Evolutionary conservation across 2,329 filamentous ascomycete genomes (phyloP), one percentile per base, ranked within the genome.

Genomic region (Camillea tinctor): DNA sequence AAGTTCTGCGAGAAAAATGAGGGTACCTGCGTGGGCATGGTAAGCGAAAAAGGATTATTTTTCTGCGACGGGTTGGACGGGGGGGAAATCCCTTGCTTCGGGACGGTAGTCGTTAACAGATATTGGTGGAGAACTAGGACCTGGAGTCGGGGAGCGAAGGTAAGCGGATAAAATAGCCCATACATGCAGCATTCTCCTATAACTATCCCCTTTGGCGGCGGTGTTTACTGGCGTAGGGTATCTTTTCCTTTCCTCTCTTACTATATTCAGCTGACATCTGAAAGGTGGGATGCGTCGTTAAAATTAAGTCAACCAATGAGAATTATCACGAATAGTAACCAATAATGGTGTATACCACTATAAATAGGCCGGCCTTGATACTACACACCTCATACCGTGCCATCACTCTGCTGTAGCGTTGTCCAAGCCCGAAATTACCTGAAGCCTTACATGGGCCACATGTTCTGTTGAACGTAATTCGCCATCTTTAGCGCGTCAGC

Each of bases 231-330:
- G 36, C 17, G 13, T 44, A 44, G n/a, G n/a, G n/a, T n/a, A n/a
- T n/a, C n/a, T n/a, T n/a, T n/a, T n/a, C n/a, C n/a, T n/a, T n/a
- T n/a, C n/a, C n/a, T n/a, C n/a, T n/a, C n/a, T 44, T 44, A 3
- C 36, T 44, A n/a, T 44, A n/a, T n/a, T 21, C 50, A 51, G 51
- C 22, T 52, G 51, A 26, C 51, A 26, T 11, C 51, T 52, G 22
- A 23, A 52, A 26, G 17, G 52, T 58, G 4, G 44, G 26, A 60
- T 50, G 44, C 60, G 57, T 64, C 57, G 63, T 64, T 59, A 22
- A 64, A 64, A 60, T 60, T 59, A 63, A 63, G 54, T 44, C 53
- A 44, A 54, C 57, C 58, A 64, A 64, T 65, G 26, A 57, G 55
- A 56, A 20, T 19, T 54, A 22, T 13, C 22, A 24, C 30, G 36